A percentile compares a stretch with the other conserved stretches of the same genome.
Conservation (phyloP, 495 filamentous ascomycete species). For the Aspergillus sparsus region DNA sequence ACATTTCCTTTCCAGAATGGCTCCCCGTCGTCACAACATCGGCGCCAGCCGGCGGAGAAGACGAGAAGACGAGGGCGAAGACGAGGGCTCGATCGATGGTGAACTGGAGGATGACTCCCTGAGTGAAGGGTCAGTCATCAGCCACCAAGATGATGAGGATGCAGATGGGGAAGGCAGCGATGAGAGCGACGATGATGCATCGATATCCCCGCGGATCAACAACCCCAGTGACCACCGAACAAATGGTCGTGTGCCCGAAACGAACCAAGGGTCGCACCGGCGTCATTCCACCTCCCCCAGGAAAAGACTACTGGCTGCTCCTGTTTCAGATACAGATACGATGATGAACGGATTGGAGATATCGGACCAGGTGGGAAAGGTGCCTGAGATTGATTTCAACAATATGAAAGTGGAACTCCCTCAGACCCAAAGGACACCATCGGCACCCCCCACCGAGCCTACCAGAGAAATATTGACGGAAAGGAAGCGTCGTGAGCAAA, state of each 20-base stretch:
- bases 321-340: constrained; percentile 72
- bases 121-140: constrained; percentile 75
- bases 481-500: constrained; percentile 77
- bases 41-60: constrained; percentile 72
- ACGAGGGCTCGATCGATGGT: constrained; percentile 64
- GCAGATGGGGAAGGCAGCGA: constrained; percentile 74
- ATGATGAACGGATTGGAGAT: constrained; percentile 86
- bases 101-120: constrained; percentile 79
- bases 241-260: constrained; percentile 39
- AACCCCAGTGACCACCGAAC: constrained; percentile 39
- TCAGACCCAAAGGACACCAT: constrained; percentile 37
- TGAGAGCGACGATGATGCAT: constrained; percentile 65
- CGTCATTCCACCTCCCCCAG: constrained; percentile 30
- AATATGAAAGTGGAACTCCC: constrained; percentile 47
- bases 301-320: constrained; percentile 34
- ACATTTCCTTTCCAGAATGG: constrained; percentile 47
- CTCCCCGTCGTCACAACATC: constrained; percentile 66
- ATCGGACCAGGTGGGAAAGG: constrained; percentile 54
- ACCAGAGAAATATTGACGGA: constrained; percentile 58
- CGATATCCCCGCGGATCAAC: constrained; percentile 47
- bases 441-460: constrained; percentile 42
- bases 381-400: constrained; percentile 67
- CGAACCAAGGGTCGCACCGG: constrained; percentile 30
- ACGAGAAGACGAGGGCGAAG: constrained; percentile 76
- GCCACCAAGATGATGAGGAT: constrained; percentile 73